These are phyloP conservation scores for Pseudomicrostroma phylloplanum DNA, from an alignment of 1,284 basidiomycete genomes.

Conservation along the genomic window DNA sequence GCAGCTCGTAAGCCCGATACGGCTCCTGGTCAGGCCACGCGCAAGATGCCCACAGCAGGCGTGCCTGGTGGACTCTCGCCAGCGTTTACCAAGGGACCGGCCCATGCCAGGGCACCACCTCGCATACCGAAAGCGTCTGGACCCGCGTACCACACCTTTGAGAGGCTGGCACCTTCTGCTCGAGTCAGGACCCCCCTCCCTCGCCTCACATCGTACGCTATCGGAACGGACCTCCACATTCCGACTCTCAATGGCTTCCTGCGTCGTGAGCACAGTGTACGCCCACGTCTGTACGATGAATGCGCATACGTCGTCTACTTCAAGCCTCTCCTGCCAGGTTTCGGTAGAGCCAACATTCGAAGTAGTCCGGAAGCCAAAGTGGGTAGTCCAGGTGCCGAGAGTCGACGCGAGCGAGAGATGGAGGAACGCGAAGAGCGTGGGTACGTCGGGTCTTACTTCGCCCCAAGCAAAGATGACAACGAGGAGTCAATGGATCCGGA, in stretches of 20 bases:
- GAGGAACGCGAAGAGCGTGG: constrained; percentile 83
- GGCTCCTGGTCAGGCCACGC: background rate
- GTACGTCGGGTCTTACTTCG: constrained; percentile 63
- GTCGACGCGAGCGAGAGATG: constrained; percentile 60
- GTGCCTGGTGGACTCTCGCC: background rate
- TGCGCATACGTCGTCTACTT: constrained; percentile 89
- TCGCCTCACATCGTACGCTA: constrained; percentile 62
- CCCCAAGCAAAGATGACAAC: constrained; percentile 29
- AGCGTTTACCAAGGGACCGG: background rate
- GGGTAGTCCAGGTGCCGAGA: constrained; percentile 60
- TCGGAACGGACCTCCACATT: constrained; percentile 61
- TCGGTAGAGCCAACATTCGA: constrained; percentile 75
- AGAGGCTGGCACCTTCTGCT: constrained; percentile 41
- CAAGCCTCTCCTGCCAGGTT: constrained; percentile 82
- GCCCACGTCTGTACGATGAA: constrained; percentile 83
- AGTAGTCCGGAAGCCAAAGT: constrained; percentile 62
- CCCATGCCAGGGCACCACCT: constrained; percentile 16
- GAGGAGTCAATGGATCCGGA: constrained; percentile 43
- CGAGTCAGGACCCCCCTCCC: constrained; percentile 39
- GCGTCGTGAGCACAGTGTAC: constrained; percentile 86
- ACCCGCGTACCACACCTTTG: constrained; percentile 47
- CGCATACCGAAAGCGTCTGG: constrained; percentile 22
- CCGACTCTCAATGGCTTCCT: constrained; percentile 58
- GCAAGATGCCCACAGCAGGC: constrained; percentile 6
- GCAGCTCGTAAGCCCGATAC: background rate